phyloP scores from a whole-genome alignment of 306 rosid species.

The Vigna nakashimae region DNA sequence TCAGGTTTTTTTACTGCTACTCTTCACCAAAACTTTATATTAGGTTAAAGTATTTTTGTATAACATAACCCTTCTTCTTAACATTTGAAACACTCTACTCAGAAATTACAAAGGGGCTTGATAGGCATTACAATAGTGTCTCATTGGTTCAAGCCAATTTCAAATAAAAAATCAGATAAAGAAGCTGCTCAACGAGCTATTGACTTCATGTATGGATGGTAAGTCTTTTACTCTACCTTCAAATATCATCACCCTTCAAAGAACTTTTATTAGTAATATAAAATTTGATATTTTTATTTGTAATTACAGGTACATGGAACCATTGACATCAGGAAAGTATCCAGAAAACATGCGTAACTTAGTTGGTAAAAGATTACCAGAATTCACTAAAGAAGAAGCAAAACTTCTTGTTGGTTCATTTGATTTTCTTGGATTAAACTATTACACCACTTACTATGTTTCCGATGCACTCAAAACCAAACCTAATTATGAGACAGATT shows the following conservation, averaged over 20 bases:
- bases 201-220: constrained; percentile 83
- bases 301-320: constrained; percentile 57
- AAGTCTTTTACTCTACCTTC: neutral
- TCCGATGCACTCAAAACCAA: neutral
- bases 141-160: constrained; percentile 57
- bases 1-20: constrained; percentile 29
- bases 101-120: constrained; percentile 61
- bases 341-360: constrained; percentile 56
- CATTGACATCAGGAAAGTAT: constrained; percentile 63
- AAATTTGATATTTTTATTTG: neutral
- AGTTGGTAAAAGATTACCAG: constrained; percentile 60
- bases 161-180: constrained; percentile 37
- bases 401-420: constrained; percentile 53
- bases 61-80: too few relatives aligned
- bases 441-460: constrained; percentile 63
- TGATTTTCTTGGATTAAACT: constrained; percentile 72
- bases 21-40: too few relatives aligned
- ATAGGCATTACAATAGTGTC: constrained; percentile 60
- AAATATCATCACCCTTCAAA: too few relatives aligned
- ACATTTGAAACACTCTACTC: neutral
- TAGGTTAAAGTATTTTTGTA: too few relatives aligned
- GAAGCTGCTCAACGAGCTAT: constrained; percentile 56
- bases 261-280: too few relatives aligned
- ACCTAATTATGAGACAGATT: too few relatives aligned
- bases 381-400: constrained; percentile 46